These are phyloP conservation scores for Trichosanthes cucumerina DNA, from an alignment of 306 rosid genomes.

Conservation along the genomic window DNA sequence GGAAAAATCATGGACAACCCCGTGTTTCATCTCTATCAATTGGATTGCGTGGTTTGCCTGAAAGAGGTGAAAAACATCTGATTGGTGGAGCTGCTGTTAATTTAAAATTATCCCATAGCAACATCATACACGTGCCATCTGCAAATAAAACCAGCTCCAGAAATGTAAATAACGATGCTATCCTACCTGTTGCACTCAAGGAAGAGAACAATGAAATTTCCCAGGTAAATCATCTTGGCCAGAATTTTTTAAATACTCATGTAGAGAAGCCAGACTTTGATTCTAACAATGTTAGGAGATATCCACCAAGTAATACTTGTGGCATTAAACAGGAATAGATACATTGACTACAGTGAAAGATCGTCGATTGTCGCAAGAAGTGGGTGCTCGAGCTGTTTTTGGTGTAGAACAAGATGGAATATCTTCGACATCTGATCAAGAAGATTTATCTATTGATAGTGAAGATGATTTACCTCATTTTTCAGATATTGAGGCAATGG, in stretches of 20 bases:
- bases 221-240: conserved; percentile 22
- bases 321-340: conserved; percentile 33
- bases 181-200: conserved; percentile 23
- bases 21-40: conserved; percentile 30
- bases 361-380: conserved; percentile 29
- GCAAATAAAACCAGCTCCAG: conserved; percentile 24
- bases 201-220: conserved; percentile 27
- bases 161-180: conserved; percentile 22
- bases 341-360: conserved; percentile 28
- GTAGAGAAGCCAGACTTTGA: conserved; percentile 27
- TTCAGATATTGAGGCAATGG: conserved; percentile 97
- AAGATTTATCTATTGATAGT: conserved; percentile 40
- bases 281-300: conserved; percentile 27
- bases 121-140: conserved; percentile 21
- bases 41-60: conserved; percentile 29
- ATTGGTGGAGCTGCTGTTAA: conserved; percentile 29
- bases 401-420: conserved; percentile 29
- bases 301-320: conserved; percentile 28
- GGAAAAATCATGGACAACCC: conserved; percentile 30
- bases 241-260: conserved; percentile 23
- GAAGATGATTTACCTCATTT: conserved; percentile 76
- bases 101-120: conserved; percentile 28
- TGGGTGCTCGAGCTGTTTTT: conserved; percentile 20
- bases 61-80: conserved; percentile 19
- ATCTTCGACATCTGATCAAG: conserved; percentile 35